Conservation (phyloP, 2,329 filamentous ascomycete species). For the Sclerotinia sclerotiorum region DNA sequence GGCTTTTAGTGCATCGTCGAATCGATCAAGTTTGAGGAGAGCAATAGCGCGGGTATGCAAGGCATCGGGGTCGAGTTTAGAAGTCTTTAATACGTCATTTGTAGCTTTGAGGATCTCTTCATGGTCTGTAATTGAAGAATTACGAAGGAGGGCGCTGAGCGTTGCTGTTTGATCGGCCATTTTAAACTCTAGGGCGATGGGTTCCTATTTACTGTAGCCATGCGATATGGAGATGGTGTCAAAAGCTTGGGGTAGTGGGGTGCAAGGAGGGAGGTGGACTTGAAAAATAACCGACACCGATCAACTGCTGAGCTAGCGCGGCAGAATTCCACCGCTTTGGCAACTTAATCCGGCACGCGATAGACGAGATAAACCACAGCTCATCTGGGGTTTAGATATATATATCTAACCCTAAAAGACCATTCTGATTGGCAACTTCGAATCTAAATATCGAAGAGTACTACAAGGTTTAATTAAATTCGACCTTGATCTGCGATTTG, state of each 20-base stretch:
- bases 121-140: slow-evolving; percentile 65
- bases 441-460: too few relatives aligned
- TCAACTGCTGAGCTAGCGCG: background rate
- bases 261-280: slow-evolving; percentile 14
- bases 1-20: slow-evolving; percentile 70
- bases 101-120: slow-evolving; percentile 68
- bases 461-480: too few relatives aligned
- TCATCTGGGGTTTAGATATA: too few relatives aligned
- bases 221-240: slow-evolving; percentile 20
- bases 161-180: slow-evolving; percentile 37
- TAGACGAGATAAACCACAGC: too few relatives aligned
- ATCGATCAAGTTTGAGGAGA: slow-evolving; percentile 78
- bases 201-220: slow-evolving; percentile 7
- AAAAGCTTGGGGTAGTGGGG: slow-evolving; percentile 22
- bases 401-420: too few relatives aligned
- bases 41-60: slow-evolving; percentile 72
- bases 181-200: background rate
- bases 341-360: background rate
- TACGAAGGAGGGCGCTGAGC: slow-evolving; percentile 46
- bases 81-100: slow-evolving; percentile 60
- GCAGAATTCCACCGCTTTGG: slow-evolving; percentile 18
- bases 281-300: slow-evolving; percentile 16
- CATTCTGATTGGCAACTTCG: too few relatives aligned
- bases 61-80: slow-evolving; percentile 57
- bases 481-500: too few relatives aligned